phyloP scores from a whole-genome alignment of 1,284 basidiomycete genomes.

The Coriolopsis trogii region DNA sequence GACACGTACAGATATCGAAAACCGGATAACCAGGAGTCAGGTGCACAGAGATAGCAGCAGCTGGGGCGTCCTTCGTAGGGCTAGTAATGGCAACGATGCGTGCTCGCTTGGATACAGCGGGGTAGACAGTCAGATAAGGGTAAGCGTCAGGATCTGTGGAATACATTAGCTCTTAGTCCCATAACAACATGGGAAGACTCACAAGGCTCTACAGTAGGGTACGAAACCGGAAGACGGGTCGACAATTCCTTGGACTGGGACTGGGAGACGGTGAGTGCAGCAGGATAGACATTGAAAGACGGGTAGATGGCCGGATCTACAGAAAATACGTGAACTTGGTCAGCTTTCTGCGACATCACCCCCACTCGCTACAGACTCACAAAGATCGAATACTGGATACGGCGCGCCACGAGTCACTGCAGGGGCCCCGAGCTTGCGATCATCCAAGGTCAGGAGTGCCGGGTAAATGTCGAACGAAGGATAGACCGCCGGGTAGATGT shows the following conservation, averaged over 20 bases:
- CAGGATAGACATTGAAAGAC: slow-evolving; percentile 32
- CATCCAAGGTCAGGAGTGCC: slow-evolving; percentile 13
- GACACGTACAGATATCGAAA: slow-evolving; percentile 27
- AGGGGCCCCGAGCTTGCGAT: slow-evolving; percentile 9
- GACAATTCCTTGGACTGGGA: slow-evolving; percentile 1
- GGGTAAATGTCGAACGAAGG: slow-evolving; percentile 35
- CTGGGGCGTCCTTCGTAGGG: neutral
- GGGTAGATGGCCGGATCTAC: slow-evolving; percentile 31
- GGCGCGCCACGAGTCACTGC: slow-evolving; percentile 7
- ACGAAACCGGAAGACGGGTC: neutral
- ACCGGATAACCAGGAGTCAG: slow-evolving; percentile 12
- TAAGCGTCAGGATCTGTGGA: slow-evolving; percentile 27
- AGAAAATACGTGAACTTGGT: neutral
- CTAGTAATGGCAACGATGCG: neutral
- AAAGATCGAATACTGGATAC: slow-evolving; percentile 39
- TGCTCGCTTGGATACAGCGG: slow-evolving; percentile 4
- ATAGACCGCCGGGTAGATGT: slow-evolving; percentile 45
- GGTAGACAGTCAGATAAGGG: slow-evolving; percentile 20
- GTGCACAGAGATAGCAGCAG: slow-evolving; percentile 4
- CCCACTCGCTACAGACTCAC: slow-evolving; percentile 25
- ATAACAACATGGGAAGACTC: too few species aligned
- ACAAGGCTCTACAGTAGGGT: slow-evolving; percentile 18
- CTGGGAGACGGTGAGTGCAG: slow-evolving; percentile 5
- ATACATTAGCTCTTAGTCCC: neutral
- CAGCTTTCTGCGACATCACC: neutral